Evolutionary conservation across 495 filamentous ascomycete species (phyloP).

Genomic region (Geoglossum glabrum): DNA sequence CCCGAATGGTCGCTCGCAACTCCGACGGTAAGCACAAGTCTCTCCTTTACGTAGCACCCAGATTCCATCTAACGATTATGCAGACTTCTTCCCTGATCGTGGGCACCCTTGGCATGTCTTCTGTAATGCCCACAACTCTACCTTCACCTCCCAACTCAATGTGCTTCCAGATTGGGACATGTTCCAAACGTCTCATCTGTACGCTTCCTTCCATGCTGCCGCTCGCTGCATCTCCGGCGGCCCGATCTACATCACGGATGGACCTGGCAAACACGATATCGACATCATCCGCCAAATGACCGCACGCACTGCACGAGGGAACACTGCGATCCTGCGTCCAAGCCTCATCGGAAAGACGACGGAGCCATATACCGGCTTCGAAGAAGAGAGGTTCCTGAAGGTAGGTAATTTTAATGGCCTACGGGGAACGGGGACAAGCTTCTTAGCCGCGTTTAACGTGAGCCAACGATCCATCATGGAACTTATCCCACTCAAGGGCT

Average conservation of each 20-base stretch:
- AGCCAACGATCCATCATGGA: conserved; percentile 34
- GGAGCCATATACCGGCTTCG: conserved; percentile 53
- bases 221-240: conserved; percentile 79
- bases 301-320: conserved; percentile 39
- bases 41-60: background rate
- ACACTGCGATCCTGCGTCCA: conserved; percentile 59
- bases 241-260: conserved; percentile 84
- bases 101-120: conserved; percentile 95
- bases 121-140: conserved; percentile 77
- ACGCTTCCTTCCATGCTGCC: conserved; percentile 68
- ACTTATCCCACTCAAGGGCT: conserved; percentile 44
- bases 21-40: conserved; percentile 37
- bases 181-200: conserved; percentile 78
- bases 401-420: conserved; percentile 52
- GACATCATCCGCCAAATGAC: conserved; percentile 61
- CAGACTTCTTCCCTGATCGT: conserved; percentile 71
- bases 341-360: conserved; percentile 46
- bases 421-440: conserved; percentile 44
- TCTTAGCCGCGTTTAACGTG: conserved; percentile 75
- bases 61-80: background rate
- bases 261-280: conserved; percentile 60
- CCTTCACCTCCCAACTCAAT: conserved; percentile 55
- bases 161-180: conserved; percentile 94
- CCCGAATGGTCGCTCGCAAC: conserved; percentile 55
- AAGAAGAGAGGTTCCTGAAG: conserved; percentile 51